phyloP scores from a whole-genome alignment of 306 rosid species.

The Sicyos baderoa region DNA sequence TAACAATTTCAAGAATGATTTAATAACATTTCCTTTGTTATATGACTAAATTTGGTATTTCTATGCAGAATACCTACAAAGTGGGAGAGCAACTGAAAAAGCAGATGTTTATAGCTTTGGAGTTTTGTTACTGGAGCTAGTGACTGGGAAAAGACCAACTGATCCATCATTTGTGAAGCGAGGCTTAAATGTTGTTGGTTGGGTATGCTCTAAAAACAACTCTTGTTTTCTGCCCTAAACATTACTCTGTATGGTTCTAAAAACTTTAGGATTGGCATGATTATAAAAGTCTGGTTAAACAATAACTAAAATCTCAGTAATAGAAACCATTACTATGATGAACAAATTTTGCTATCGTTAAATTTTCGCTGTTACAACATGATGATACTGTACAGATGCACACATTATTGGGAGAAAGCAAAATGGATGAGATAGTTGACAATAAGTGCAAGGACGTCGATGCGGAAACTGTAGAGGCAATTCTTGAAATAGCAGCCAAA shows the following conservation, averaged over 20 bases:
- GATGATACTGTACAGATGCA: constrained; percentile 46
- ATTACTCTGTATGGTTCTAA: not conserved
- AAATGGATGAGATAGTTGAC: constrained; percentile 65
- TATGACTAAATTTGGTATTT: not conserved
- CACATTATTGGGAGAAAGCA: constrained; percentile 57
- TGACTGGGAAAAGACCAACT: constrained; percentile 94
- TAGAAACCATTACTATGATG: too few relatives aligned
- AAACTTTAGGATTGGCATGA: not conserved
- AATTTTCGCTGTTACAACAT: not conserved
- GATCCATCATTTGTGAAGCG: constrained; percentile 73
- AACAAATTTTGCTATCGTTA: too few relatives aligned
- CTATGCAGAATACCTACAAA: constrained; percentile 73
- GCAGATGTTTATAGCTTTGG: constrained; percentile 95
- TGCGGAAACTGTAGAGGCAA: constrained; percentile 53
- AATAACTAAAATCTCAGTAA: too few relatives aligned
- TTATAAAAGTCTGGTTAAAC: too few relatives aligned
- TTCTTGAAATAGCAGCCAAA: constrained; percentile 71
- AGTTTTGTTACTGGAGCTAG: constrained; percentile 81
- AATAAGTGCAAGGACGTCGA: constrained; percentile 60
- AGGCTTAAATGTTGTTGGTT: constrained; percentile 93
- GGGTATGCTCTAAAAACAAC: constrained; percentile 55
- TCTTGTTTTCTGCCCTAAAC: not conserved
- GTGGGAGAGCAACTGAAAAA: constrained; percentile 90
- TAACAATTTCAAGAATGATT: not conserved
- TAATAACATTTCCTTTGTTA: not conserved